Evolutionary conservation across 1,284 basidiomycete genomes (phyloP).

Genomic region (Moesziomyces parantarcticus): DNA sequence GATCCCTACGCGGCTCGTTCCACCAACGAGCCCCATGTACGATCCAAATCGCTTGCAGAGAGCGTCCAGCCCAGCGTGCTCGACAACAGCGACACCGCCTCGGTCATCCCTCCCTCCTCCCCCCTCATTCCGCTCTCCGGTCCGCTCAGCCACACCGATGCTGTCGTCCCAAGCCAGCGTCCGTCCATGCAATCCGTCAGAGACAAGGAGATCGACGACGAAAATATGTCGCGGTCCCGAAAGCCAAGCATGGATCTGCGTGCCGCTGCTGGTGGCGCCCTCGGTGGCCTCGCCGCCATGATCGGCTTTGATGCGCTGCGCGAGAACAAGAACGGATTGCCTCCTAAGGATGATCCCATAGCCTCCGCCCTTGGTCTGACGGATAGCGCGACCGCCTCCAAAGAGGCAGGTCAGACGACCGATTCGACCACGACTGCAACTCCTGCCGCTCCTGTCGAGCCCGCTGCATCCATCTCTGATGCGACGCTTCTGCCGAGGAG

Average conservation of each 20-base stretch:
- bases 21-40: constrained; percentile 12
- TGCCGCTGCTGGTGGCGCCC: constrained; percentile 44
- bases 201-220: constrained; percentile 42
- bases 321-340: constrained; percentile 40
- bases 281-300: constrained; percentile 49
- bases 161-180: constrained; percentile 40
- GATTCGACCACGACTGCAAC: constrained; percentile 22
- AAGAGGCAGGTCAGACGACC: constrained; percentile 15
- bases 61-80: constrained; percentile 48
- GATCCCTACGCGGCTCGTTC: constrained; percentile 24
- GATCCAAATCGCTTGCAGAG: constrained; percentile 40
- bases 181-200: constrained; percentile 43
- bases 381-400: constrained; percentile 6
- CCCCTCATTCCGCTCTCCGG: constrained; percentile 49
- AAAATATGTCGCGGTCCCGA: constrained; percentile 33
- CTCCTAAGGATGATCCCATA: constrained; percentile 32
- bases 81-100: constrained; percentile 38
- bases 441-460: constrained; percentile 5
- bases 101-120: constrained; percentile 35
- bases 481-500: constrained; percentile 22
- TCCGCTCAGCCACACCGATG: constrained; percentile 49
- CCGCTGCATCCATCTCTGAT: constrained; percentile 8
- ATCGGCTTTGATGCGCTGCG: constrained; percentile 47
- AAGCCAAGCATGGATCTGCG: constrained; percentile 45
- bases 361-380: constrained; percentile 20